These are phyloP conservation scores for Cutaneotrichosporon daszewskae DNA, from an alignment of 1,284 basidiomycete species.

Conservation along the genomic window DNA sequence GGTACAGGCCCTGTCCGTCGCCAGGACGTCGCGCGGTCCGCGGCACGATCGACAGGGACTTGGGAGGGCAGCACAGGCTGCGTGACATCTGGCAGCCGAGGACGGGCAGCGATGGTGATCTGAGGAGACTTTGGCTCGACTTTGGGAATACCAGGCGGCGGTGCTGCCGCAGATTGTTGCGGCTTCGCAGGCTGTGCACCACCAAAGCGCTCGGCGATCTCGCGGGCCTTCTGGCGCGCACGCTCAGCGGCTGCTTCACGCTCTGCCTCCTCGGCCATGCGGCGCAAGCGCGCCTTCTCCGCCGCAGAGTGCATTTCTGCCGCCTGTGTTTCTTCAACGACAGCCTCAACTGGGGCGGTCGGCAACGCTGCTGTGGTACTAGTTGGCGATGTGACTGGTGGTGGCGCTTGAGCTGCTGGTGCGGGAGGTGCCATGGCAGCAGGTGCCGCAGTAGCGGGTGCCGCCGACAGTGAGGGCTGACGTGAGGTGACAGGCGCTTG, in stretches of 20 bases:
- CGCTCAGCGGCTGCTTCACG: slow-evolving; percentile 75
- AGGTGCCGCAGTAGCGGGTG: slow-evolving; percentile 31
- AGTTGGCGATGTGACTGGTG: slow-evolving; percentile 4
- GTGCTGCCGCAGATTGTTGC: slow-evolving; percentile 1
- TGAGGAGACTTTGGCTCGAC: slow-evolving; percentile 3
- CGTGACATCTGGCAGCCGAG: no score
- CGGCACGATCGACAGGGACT: background rate
- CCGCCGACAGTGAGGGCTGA: background rate
- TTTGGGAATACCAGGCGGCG: slow-evolving; percentile 11
- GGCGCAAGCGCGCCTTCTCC: slow-evolving; percentile 64
- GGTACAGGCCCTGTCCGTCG: slow-evolving; percentile 7
- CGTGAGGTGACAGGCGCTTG: background rate
- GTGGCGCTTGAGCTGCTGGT: slow-evolving; percentile 1
- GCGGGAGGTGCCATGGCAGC: slow-evolving; percentile 2
- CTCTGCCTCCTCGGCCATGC: slow-evolving; percentile 80
- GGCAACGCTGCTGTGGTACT: slow-evolving; percentile 1
- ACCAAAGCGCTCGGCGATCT: slow-evolving; percentile 71
- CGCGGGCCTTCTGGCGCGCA: slow-evolving; percentile 75
- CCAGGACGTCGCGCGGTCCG: slow-evolving; percentile 12
- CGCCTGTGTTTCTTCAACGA: slow-evolving; percentile 60
- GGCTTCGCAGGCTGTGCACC: no score
- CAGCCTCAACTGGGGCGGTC: background rate
- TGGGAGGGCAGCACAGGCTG: no score
- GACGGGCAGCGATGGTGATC: slow-evolving; percentile 11
- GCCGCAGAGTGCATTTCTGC: slow-evolving; percentile 85